Evolutionary conservation across 495 filamentous ascomycete species (phyloP).

Genomic region (Tuber calosporum): DNA sequence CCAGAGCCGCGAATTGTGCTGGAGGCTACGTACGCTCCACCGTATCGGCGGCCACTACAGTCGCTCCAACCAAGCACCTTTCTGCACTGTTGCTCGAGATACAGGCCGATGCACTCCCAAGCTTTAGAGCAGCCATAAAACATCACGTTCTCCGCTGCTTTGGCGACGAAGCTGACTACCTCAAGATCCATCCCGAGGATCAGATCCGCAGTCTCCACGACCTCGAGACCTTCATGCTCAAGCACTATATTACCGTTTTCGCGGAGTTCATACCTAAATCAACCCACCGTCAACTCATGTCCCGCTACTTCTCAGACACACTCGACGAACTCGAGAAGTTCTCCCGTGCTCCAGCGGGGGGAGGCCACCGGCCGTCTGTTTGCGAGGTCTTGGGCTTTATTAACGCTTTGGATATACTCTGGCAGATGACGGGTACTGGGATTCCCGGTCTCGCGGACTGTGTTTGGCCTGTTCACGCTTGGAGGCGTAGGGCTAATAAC

Average conservation of each 20-base stretch:
- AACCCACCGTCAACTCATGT: constrained; percentile 7
- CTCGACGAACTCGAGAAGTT: constrained; percentile 10
- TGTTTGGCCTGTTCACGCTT: not conserved
- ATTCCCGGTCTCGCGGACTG: not conserved
- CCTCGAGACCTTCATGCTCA: constrained; percentile 22
- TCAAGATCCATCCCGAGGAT: constrained; percentile 21
- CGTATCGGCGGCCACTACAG: not conserved
- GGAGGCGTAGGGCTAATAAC: not conserved
- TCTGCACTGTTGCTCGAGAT: constrained; percentile 1
- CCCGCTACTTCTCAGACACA: constrained; percentile 10
- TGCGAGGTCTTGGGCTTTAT: constrained; percentile 25
- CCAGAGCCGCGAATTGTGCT: not conserved
- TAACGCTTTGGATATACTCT: constrained; percentile 26
- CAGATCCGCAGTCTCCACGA: constrained; percentile 21
- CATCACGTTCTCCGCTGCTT: constrained; percentile 6
- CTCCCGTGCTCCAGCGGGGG: constrained; percentile 5
- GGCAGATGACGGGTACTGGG: constrained; percentile 21
- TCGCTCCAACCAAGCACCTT: not conserved
- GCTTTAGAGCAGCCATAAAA: not conserved
- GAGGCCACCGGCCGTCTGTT: not conserved
- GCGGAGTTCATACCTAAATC: constrained; percentile 17
- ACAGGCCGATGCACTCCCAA: not conserved
- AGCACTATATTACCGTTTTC: constrained; percentile 17
- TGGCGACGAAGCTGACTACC: constrained; percentile 14
- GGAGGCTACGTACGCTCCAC: not conserved